These are phyloP conservation scores for Malassezia pachydermatis DNA, from an alignment of 1,284 basidiomycete species.

Conservation along the genomic window DNA sequence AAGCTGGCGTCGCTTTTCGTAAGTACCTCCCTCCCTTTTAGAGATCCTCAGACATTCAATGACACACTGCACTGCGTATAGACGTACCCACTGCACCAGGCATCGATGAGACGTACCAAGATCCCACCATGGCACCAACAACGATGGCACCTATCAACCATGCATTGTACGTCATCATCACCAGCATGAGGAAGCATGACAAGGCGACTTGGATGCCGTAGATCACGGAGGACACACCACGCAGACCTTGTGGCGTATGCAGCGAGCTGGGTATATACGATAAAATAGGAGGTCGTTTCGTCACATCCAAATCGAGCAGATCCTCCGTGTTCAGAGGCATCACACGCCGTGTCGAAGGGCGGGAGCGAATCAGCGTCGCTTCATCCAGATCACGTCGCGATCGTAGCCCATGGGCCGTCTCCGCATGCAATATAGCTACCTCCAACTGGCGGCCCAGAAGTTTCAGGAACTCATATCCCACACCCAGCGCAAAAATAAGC, in stretches of 20 bases:
- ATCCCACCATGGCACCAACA: constrained; percentile 14
- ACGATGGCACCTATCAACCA: constrained; percentile 29
- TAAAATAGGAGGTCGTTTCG: background rate
- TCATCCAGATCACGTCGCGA: background rate
- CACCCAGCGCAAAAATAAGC: constrained; percentile 1
- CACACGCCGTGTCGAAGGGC: background rate
- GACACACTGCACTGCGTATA: background rate
- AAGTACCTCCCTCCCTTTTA: constrained; percentile 21
- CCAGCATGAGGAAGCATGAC: constrained; percentile 32
- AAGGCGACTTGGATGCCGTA: constrained; percentile 23
- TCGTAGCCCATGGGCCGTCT: background rate
- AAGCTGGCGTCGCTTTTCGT: constrained; percentile 48
- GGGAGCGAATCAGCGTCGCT: background rate
- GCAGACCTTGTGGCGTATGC: constrained; percentile 13
- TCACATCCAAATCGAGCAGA: background rate
- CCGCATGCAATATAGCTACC: background rate
- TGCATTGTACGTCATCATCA: constrained; percentile 37
- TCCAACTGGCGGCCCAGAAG: constrained; percentile 4
- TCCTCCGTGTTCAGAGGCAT: constrained; percentile 7
- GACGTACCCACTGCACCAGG: background rate
- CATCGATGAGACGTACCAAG: constrained; percentile 3
- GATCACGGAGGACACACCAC: constrained; percentile 8
- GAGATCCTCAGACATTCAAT: no score
- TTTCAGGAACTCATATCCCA: constrained; percentile 11
- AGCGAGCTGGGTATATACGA: background rate